These are phyloP conservation scores for Trichoderma sp. DNA, from an alignment of 2,329 filamentous ascomycete species.

Conservation along the genomic window DNA sequence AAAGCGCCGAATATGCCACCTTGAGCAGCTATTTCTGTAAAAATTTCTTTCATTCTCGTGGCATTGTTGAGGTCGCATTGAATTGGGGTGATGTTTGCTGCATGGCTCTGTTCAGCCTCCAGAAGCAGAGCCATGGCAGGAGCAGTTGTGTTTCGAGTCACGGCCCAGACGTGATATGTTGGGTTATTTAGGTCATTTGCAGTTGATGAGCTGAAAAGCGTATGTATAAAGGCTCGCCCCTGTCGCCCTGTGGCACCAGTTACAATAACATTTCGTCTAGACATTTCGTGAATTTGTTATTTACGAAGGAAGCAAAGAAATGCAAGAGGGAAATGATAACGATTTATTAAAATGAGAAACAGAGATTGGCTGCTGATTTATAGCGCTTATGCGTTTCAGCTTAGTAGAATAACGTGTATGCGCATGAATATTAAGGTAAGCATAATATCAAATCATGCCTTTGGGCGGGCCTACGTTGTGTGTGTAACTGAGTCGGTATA, in stretches of 20 bases:
- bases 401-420: background rate
- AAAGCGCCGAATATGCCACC: slow-evolving; percentile 11
- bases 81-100: background rate
- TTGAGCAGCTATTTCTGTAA: background rate
- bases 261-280: slow-evolving; percentile 3
- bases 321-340: too few relatives aligned
- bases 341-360: background rate
- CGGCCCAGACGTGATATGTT: background rate
- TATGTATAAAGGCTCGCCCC: slow-evolving; percentile 9
- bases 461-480: too few relatives aligned
- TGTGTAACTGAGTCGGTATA: too few relatives aligned
- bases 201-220: background rate
- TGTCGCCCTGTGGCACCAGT: slow-evolving; percentile 15
- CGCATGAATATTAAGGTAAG: too few relatives aligned
- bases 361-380: background rate
- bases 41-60: background rate
- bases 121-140: background rate
- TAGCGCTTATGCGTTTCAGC: background rate
- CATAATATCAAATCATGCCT: too few relatives aligned
- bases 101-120: background rate
- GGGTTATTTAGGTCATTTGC: background rate
- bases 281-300: background rate
- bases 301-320: background rate
- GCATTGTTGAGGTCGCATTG: slow-evolving; percentile 8
- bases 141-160: background rate